Percentiles rank a stretch among this genome's conserved stretches.
Evolutionary conservation across 345 rosid species (phyloP).

Genomic region (Dipteronia sinensis): DNA sequence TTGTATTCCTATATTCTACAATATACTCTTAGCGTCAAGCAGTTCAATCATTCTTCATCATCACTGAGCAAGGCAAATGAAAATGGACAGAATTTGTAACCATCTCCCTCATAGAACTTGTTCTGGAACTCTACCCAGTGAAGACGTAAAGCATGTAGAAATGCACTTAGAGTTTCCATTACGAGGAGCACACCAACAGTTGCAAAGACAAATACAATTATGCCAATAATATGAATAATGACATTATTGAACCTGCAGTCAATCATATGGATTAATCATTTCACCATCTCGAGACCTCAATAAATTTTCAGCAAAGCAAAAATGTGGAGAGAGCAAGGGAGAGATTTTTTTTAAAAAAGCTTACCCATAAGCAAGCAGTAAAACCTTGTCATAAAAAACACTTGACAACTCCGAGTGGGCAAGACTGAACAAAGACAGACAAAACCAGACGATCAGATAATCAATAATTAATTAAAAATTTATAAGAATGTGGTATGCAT

Average conservation of each 20-base stretch:
- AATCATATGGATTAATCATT: not conserved
- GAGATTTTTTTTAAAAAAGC: too few species aligned
- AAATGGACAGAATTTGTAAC: conserved; percentile 59
- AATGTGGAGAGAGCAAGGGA: not conserved
- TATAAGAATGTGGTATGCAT: not conserved
- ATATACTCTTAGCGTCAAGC: not conserved
- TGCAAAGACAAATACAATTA: conserved; percentile 48
- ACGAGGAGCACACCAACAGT: conserved; percentile 64
- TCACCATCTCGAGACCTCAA: not conserved
- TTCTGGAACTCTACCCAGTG: conserved; percentile 73
- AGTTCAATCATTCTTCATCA: conserved; percentile 37
- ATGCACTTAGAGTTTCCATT: conserved; percentile 71
- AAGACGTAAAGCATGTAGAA: conserved; percentile 62
- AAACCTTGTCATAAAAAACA: conserved; percentile 70
- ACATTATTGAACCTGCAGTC: conserved; percentile 55
- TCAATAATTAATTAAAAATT: not conserved
- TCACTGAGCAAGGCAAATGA: conserved; percentile 43
- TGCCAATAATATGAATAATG: conserved; percentile 49
- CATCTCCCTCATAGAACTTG: conserved; percentile 70
- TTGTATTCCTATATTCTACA: conserved; percentile 16
- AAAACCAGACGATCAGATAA: conserved; percentile 1
- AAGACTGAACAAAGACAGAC: conserved; percentile 36
- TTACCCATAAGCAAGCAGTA: conserved; percentile 66
- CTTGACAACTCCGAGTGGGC: conserved; percentile 73
- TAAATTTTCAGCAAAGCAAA: not conserved